Conservation (phyloP, 805 yeast species). For the Clavispora fructus region DNA sequence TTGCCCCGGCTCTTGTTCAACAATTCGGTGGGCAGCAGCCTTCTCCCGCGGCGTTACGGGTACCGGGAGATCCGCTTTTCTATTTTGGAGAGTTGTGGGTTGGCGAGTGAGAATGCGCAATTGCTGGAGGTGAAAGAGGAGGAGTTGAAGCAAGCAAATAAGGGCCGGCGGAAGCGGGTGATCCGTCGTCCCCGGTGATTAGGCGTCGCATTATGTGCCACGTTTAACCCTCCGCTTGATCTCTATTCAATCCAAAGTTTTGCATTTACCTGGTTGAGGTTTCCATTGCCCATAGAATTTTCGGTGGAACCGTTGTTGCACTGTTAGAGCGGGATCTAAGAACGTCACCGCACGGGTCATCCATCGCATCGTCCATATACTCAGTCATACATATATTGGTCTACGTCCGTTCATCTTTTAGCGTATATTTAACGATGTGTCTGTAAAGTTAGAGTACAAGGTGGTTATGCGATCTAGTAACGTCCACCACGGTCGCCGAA, state of each 20-base stretch:
- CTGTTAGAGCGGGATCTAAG: too few species aligned
- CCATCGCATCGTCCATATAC: neutral
- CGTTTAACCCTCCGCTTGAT: too few species aligned
- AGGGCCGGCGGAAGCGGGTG: conserved; percentile 1
- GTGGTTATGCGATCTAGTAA: conserved; percentile 1
- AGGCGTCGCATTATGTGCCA: too few species aligned
- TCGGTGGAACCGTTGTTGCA: too few species aligned
- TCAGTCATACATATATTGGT: too few species aligned
- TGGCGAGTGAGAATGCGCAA: conserved; percentile 7
- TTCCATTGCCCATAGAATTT: too few species aligned
- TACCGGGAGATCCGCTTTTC: conserved; percentile 46
- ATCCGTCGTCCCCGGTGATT: neutral
- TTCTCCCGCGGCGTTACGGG: conserved; percentile 43
- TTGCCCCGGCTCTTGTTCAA: conserved; percentile 47
- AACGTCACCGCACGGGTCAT: too few species aligned
- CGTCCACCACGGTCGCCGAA: conserved; percentile 23
- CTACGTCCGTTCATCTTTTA: neutral
- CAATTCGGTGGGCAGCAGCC: conserved; percentile 39
- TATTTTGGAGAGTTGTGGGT: conserved; percentile 51
- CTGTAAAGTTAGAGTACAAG: conserved; percentile 1
- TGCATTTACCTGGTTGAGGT: too few species aligned
- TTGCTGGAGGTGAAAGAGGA: conserved; percentile 2
- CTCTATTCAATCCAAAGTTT: too few species aligned
- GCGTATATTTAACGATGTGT: conserved; percentile 1
- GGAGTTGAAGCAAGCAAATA: neutral